Conservation (phyloP, 1,139 yeast species). For the Insectozyma bohioensis region DNA sequence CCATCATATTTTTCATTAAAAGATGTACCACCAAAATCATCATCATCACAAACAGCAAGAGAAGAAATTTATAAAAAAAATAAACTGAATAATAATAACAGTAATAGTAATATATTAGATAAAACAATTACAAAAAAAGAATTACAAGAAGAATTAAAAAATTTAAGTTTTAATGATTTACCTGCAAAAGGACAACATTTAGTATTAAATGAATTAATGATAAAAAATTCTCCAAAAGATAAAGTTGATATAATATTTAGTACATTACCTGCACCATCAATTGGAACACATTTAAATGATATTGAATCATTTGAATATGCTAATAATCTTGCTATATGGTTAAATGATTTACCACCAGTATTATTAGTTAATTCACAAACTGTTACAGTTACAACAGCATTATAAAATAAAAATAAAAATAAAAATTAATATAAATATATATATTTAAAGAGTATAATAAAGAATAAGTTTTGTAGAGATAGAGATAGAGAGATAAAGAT, state of each 20-base stretch:
- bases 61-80: constrained; percentile 12
- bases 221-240: constrained; percentile 49
- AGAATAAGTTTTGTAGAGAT: too few species aligned
- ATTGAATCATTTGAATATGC: constrained; percentile 73
- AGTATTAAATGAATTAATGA: constrained; percentile 83
- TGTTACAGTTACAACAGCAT: constrained; percentile 91
- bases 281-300: constrained; percentile 74
- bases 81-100: too few species aligned
- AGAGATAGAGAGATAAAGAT: too few species aligned
- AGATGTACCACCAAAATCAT: constrained; percentile 9
- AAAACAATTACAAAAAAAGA: constrained; percentile 33
- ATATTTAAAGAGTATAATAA: too few species aligned
- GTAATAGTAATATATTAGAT: constrained; percentile 3
- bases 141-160: constrained; percentile 40
- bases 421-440: not conserved
- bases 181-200: constrained; percentile 93
- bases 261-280: constrained; percentile 83
- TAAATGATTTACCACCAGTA: constrained; percentile 77
- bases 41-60: constrained; percentile 11
- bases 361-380: constrained; percentile 85
- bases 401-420: constrained; percentile 29
- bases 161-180: constrained; percentile 69
- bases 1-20: constrained; percentile 17
- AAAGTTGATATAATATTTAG: constrained; percentile 76
- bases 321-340: constrained; percentile 76